Base-by-base conservation (phyloP, 768 basidiomycete species). In the Pleurotus giganteus region DNA sequence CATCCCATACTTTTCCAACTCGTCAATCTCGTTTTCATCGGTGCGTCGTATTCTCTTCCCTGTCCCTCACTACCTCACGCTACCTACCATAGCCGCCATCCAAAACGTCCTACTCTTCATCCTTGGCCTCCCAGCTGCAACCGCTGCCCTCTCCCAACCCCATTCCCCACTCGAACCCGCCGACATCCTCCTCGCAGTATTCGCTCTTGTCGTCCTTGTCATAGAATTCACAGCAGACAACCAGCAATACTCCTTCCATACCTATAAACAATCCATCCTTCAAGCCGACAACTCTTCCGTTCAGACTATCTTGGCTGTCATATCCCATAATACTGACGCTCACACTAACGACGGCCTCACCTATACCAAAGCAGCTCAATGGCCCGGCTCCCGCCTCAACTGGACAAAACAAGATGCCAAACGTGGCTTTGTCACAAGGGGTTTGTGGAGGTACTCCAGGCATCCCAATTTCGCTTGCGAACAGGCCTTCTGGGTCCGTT, bases 401-500 rank as follows among this genome's bases (percentile, higher is more conserved):
- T 89, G 88, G 81, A 84, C 83, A 1, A 74, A 80, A 17, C 79
- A 77, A 17, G 89, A 92, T 67, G 81, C 77, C 1, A 73, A 84
- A 57, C 78, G 94, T 9, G 96, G 96, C 0, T 98, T 98, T 66
- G 71, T 87, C 23, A 92, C 93, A 0, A 76, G 79, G 17, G 95
- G 95, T 3, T 68, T 98, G 5, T 98, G 91, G 90, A 80, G 83
- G 1, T 95, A 85, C 77, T 84, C 83, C 2, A 76, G 96, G 13
- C 96, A 98, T 69, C 94, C 96, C 31, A 98, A 98, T 69, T 95
- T 93, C 66, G 72, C 86, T 1, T 94, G 90, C 67, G 96, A 98
- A 67, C 94, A 95, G 68, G 68, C 73, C 13, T 93, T 95, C 71
- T 95, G 88, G 88, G 88, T 89, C 59, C 37, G 83, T 42, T 36